These are phyloP conservation scores for Furcasterigmium sp. DNA, from an alignment of 2,329 filamentous ascomycete genomes.

Conservation along the genomic window DNA sequence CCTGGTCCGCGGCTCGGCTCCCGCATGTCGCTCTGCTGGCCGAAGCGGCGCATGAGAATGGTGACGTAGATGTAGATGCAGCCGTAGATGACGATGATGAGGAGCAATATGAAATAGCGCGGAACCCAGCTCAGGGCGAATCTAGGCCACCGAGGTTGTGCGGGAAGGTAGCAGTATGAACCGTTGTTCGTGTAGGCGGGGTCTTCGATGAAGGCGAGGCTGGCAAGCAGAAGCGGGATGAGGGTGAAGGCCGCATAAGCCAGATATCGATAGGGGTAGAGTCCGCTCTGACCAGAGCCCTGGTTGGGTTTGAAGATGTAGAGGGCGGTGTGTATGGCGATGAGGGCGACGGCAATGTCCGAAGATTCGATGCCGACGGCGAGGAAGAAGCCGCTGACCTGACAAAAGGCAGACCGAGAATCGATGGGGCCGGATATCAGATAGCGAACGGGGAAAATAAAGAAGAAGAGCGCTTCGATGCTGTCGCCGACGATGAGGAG, in stretches of 20 bases:
- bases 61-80: conserved; percentile 67
- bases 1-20: conserved; percentile 5
- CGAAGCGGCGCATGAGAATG: conserved; percentile 34
- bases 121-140: conserved; percentile 68
- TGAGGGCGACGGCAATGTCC: conserved; percentile 67
- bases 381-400: conserved; percentile 64
- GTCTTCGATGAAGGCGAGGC: conserved; percentile 57
- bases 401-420: conserved; percentile 54
- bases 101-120: conserved; percentile 61
- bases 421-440: conserved; percentile 45
- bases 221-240: conserved; percentile 55
- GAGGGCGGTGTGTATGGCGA: conserved; percentile 67
- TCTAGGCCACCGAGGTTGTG: conserved; percentile 63
- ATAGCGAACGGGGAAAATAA: conserved; percentile 58
- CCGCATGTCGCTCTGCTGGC: conserved; percentile 11
- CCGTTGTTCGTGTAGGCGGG: conserved; percentile 57
- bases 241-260: conserved; percentile 54
- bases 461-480: conserved; percentile 63
- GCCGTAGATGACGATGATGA: conserved; percentile 60
- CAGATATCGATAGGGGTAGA: conserved; percentile 60
- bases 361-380: conserved; percentile 62
- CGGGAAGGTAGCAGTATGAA: conserved; percentile 65
- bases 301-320: conserved; percentile 59
- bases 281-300: conserved; percentile 49
- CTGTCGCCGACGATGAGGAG: conserved; percentile 68